phyloP scores from a whole-genome alignment of 2,329 filamentous ascomycete genomes.

The Claviceps humidiphila region DNA sequence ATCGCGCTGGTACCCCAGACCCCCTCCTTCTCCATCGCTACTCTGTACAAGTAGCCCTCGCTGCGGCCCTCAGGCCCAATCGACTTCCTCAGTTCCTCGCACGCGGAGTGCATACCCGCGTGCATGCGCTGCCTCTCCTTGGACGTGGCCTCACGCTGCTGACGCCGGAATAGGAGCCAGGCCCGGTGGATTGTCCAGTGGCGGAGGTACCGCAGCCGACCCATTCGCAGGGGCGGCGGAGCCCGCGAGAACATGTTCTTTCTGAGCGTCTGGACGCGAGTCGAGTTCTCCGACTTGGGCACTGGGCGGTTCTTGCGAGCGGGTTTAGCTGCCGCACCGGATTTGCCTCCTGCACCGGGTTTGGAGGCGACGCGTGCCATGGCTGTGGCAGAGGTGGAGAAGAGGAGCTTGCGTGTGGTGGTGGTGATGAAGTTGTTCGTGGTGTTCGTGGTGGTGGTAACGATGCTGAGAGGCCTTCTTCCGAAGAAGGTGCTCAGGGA shows the following conservation, averaged over 20 bases:
- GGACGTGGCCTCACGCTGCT: constrained; percentile 50
- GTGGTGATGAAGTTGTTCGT: neutral
- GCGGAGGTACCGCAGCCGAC: constrained; percentile 70
- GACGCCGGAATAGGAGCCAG: constrained; percentile 68
- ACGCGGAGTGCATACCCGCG: constrained; percentile 70
- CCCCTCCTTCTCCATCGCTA: constrained; percentile 83
- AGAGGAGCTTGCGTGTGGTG: constrained; percentile 13
- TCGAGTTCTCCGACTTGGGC: constrained; percentile 24
- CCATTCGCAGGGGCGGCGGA: constrained; percentile 69
- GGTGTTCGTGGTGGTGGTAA: neutral
- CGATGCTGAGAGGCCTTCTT: neutral
- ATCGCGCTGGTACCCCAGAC: constrained; percentile 60
- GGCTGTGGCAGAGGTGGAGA: constrained; percentile 18
- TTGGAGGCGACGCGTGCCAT: constrained; percentile 19
- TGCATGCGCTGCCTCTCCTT: constrained; percentile 66
- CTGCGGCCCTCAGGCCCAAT: constrained; percentile 42
- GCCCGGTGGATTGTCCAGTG: constrained; percentile 99
- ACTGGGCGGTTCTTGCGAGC: constrained; percentile 15
- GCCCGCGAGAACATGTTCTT: constrained; percentile 36
- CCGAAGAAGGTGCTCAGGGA: constrained; percentile 19
- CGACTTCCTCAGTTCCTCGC: constrained; percentile 63
- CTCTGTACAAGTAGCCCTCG: constrained; percentile 65
- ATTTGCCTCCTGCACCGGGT: constrained; percentile 12
- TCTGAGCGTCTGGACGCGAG: constrained; percentile 31
- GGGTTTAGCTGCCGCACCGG: constrained; percentile 13